Evolutionary conservation across 345 rosid species (phyloP), one percentile per base, ranked within the genome.

Genomic region (Acer yangbiense): DNA sequence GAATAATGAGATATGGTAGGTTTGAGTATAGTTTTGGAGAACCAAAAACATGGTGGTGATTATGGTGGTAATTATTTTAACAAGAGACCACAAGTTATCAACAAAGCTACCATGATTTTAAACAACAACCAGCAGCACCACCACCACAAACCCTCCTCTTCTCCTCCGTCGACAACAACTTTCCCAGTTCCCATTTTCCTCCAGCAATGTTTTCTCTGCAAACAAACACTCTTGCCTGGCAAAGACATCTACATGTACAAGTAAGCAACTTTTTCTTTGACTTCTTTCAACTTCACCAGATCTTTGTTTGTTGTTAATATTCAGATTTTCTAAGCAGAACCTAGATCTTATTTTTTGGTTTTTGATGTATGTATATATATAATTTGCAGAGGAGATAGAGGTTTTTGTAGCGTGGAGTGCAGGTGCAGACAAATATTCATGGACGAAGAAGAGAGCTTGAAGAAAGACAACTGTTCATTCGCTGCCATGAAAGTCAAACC

Each of bases 231-330:
- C 75, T 83, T 83, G 65, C 92, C 88, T 1, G 93, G 85, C 4
- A 92, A 87, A 27, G 98, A 95, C 83, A 93, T 95, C 87, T 95
- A 93, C 92, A 95, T 93, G 98, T 95, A 95, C 86, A 93, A 90
- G 98, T 95, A 88, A 87, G 89, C 58, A 8, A 1, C 10, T 69
- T 32, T 9, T 23, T 29, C 46, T 32, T 27, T 35, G 39, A 35
- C 1, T 43, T 20, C 14, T 20, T 46, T 69, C 18, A 32, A 58
- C 27, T 60, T 70, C 2, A 6, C 23, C 9, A 8, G 71, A 55
- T 35, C 52, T 23, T 44, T 2, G 35, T 74, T 55, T 14, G 35
- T 12, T 1, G 11, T 78, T 75, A 16, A 2, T 68, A 55, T 63
- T 58, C 1, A 3, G 62, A 60, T 0, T 62, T 52, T 46, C 0